phyloP scores from a whole-genome alignment of 176 grass and related monocot genomes.

The Raddia guianensis region DNA sequence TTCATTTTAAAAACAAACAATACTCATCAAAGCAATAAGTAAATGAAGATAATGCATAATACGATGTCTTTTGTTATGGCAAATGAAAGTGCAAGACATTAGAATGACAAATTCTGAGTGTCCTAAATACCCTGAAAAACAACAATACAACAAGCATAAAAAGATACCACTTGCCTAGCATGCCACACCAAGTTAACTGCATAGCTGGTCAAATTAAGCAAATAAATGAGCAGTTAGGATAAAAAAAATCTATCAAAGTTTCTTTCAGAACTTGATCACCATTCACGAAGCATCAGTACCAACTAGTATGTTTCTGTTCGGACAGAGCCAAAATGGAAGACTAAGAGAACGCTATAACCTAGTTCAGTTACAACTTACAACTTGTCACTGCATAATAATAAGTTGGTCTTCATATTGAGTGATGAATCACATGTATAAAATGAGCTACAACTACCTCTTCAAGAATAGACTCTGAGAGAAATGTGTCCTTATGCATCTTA shows the following conservation, averaged over 20 bases:
- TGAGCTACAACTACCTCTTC: conserved; percentile 71
- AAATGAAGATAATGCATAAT: neutral
- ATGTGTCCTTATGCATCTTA: conserved; percentile 92
- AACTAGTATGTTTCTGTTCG: neutral
- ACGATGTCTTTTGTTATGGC: neutral
- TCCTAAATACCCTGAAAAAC: neutral
- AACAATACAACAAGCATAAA: neutral
- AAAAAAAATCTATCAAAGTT: neutral
- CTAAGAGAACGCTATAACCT: neutral
- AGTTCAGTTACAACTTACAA: neutral
- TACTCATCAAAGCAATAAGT: conserved; percentile 25
- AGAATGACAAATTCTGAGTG: neutral
- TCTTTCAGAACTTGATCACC: neutral
- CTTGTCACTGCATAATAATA: conserved; percentile 4
- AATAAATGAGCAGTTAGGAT: neutral
- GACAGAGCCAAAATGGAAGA: neutral
- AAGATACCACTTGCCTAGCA: neutral
- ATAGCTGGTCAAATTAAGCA: neutral
- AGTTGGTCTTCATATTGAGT: conserved; percentile 3
- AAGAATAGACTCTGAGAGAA: conserved; percentile 90
- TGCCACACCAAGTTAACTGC: neutral
- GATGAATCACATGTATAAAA: neutral
- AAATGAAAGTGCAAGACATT: conserved; percentile 8
- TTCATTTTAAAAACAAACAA: neutral
- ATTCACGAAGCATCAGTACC: neutral